A percentile compares a stretch with the other conserved stretches of the same genome.
phyloP scores from a whole-genome alignment of 163 green algal species.

The Prototheca cutis region DNA sequence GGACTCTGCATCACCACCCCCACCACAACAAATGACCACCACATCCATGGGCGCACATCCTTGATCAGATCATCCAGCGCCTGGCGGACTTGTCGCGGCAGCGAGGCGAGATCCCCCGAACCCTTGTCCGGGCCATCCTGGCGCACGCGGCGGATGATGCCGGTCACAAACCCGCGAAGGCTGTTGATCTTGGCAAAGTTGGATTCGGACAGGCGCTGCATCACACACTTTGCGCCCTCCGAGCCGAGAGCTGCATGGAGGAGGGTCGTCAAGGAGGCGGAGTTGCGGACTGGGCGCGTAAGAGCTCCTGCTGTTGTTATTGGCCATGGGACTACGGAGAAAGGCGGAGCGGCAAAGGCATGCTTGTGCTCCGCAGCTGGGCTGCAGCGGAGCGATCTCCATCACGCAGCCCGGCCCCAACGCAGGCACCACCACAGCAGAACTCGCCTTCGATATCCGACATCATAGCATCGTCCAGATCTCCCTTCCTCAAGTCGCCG shows the following conservation, averaged over 20 bases:
- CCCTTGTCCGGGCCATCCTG: slow-evolving; percentile 21
- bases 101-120: slow-evolving; percentile 14
- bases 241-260: slow-evolving; percentile 10
- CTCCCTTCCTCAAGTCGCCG: slow-evolving; percentile 12
- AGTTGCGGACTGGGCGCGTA: too few relatives aligned
- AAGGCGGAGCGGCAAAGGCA: too few relatives aligned
- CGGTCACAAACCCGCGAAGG: slow-evolving; percentile 16
- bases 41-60: slow-evolving; percentile 8
- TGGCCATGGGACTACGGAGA: too few relatives aligned
- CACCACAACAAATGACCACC: background rate
- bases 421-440: background rate
- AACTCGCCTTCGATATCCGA: slow-evolving; percentile 14
- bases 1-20: background rate
- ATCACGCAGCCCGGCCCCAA: too few relatives aligned
- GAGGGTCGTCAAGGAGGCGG: too few relatives aligned
- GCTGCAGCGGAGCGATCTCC: too few relatives aligned
- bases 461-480: slow-evolving; percentile 20
- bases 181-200: slow-evolving; percentile 19
- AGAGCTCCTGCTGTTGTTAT: too few relatives aligned
- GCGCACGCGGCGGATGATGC: slow-evolving; percentile 28
- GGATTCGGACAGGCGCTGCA: slow-evolving; percentile 17
- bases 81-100: slow-evolving; percentile 15
- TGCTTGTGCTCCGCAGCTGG: too few relatives aligned
- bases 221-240: slow-evolving; percentile 21
- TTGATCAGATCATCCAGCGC: slow-evolving; percentile 22